phyloP scores from a whole-genome alignment of 768 basidiomycete genomes.

The Polyporus arcularius region DNA sequence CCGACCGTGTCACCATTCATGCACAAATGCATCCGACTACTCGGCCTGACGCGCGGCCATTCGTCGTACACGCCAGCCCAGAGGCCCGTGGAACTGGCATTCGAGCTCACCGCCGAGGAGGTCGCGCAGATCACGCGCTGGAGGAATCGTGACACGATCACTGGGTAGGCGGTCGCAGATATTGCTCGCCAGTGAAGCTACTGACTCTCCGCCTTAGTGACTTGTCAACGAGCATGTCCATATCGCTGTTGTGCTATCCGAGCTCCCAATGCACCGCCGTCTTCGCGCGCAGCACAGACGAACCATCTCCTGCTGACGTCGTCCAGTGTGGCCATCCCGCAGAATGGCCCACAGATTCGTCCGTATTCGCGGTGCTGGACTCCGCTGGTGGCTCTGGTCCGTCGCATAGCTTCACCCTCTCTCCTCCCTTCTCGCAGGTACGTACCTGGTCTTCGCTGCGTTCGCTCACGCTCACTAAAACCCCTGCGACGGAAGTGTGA shows the following conservation, averaged over 20 bases:
- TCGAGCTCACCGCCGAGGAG: conserved; percentile 15
- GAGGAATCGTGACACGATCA: conserved; percentile 3
- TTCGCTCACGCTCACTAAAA: background rate
- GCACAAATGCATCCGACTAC: background rate
- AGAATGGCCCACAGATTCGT: conserved; percentile 14
- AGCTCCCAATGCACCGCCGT: conserved; percentile 2
- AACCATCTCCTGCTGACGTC: background rate
- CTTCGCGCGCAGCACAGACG: background rate
- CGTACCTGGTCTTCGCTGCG: background rate
- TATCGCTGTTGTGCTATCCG: conserved; percentile 17
- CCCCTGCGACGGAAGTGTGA: background rate
- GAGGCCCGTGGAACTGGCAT: conserved; percentile 2
- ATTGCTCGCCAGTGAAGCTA: too few relatives aligned
- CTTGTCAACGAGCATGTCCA: conserved; percentile 11
- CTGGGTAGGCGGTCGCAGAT: conserved; percentile 1
- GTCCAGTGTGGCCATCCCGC: background rate
- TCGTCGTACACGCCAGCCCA: conserved; percentile 3
- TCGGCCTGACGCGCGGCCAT: conserved; percentile 5
- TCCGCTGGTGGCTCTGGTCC: background rate
- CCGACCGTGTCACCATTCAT: background rate
- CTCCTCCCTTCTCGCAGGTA: conserved; percentile 18
- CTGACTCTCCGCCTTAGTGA: background rate
- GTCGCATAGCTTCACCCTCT: conserved; percentile 2
- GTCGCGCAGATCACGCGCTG: conserved; percentile 11
- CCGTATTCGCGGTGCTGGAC: conserved; percentile 1